A percentile compares a stretch with the other conserved stretches of the same genome.
These are phyloP conservation scores for Cotoneaster glaucophyllus DNA, from an alignment of 306 rosid species.

Conservation along the genomic window DNA sequence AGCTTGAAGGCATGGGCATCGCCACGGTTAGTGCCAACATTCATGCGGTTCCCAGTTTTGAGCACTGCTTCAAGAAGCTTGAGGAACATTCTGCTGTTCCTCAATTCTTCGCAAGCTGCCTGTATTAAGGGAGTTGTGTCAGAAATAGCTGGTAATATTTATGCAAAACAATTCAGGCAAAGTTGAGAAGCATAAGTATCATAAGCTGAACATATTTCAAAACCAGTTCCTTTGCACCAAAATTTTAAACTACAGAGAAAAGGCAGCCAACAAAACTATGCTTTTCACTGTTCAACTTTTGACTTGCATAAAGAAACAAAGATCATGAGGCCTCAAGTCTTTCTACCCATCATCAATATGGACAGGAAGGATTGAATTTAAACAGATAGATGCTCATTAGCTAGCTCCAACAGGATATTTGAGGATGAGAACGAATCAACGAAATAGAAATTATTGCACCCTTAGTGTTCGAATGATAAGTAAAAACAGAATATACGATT, in stretches of 20 bases:
- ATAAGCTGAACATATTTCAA: not conserved
- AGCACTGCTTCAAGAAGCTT: constrained; percentile 91
- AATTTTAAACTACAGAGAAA: not conserved
- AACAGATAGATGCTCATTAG: not conserved
- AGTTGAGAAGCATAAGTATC: not conserved
- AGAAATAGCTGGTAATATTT: constrained; percentile 3
- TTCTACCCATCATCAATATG: not conserved
- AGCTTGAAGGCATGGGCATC: constrained; percentile 92
- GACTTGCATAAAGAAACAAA: not conserved
- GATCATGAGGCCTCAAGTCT: not conserved
- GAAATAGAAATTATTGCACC: not conserved
- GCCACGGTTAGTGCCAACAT: constrained; percentile 86
- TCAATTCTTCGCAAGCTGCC: constrained; percentile 77
- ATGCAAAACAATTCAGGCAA: not conserved
- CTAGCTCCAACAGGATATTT: not conserved
- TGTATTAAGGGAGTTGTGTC: constrained; percentile 18
- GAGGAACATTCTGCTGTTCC: constrained; percentile 65
- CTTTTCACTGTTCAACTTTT: not conserved
- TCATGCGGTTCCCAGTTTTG: constrained; percentile 91
- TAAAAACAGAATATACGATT: not conserved
- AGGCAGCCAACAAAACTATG: not conserved
- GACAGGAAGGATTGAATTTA: not conserved
- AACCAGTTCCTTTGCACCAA: not conserved
- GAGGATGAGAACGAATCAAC: not conserved
- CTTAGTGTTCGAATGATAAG: not conserved